These are phyloP conservation scores for Verticillium longisporum DNA, from an alignment of 2,329 filamentous ascomycete species.

Conservation along the genomic window DNA sequence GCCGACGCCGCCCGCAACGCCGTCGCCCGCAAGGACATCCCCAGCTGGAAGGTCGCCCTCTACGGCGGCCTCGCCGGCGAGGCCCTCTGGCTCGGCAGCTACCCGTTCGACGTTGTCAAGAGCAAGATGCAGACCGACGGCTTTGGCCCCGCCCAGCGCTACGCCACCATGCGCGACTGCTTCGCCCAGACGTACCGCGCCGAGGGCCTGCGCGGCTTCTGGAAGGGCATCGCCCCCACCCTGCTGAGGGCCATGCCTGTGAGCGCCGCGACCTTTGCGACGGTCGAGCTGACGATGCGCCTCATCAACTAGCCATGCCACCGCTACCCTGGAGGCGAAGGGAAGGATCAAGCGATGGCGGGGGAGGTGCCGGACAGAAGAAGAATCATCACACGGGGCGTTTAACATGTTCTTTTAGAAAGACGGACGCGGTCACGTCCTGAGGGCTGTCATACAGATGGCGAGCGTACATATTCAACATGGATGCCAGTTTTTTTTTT, in stretches of 20 bases:
- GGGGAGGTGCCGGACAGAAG: neutral
- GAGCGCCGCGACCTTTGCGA: slow-evolving; percentile 93
- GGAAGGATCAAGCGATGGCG: neutral
- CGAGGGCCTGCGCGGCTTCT: slow-evolving; percentile 81
- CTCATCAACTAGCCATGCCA: slow-evolving; percentile 38
- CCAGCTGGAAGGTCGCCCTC: slow-evolving; percentile 77
- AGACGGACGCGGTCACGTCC: neutral
- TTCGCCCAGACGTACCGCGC: slow-evolving; percentile 73
- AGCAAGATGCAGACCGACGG: slow-evolving; percentile 99
- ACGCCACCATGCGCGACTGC: slow-evolving; percentile 79
- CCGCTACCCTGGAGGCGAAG: neutral
- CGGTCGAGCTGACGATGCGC: slow-evolving; percentile 62
- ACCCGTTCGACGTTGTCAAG: slow-evolving; percentile 96
- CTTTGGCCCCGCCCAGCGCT: slow-evolving; percentile 66
- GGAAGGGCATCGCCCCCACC: slow-evolving; percentile 89
- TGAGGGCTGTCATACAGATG: neutral
- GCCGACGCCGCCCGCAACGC: slow-evolving; percentile 72
- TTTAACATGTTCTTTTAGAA: neutral
- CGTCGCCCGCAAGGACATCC: slow-evolving; percentile 68
- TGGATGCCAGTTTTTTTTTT: neutral
- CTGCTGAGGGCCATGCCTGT: slow-evolving; percentile 94
- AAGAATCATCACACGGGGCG: neutral
- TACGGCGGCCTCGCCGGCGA: slow-evolving; percentile 94
- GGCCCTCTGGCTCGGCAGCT: slow-evolving; percentile 85
- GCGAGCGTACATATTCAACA: slow-evolving; percentile 4